These are phyloP conservation scores for Porphyrellus sp. DNA, from an alignment of 1,284 basidiomycete genomes.

Conservation along the genomic window DNA sequence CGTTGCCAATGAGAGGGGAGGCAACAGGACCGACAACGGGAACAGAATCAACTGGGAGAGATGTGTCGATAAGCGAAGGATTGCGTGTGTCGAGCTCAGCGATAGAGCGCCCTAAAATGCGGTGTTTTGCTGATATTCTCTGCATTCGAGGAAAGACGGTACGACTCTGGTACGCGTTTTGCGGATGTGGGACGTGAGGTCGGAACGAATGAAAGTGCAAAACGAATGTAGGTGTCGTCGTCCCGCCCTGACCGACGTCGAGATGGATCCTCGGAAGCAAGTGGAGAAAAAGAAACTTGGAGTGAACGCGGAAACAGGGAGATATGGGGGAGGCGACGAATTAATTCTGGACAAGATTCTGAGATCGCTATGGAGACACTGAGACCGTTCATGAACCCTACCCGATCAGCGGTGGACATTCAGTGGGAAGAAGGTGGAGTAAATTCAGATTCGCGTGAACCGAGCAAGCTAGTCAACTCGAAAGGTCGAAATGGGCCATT, in stretches of 20 bases:
- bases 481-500: neutral
- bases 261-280: conserved; percentile 1
- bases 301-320: conserved; percentile 3
- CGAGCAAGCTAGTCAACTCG: neutral
- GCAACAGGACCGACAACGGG: conserved; percentile 42
- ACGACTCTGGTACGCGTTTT: conserved; percentile 1
- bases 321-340: conserved; percentile 9
- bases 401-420: conserved; percentile 3
- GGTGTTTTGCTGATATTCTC: conserved; percentile 10
- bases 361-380: conserved; percentile 25
- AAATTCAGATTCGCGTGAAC: conserved; percentile 4
- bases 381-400: conserved; percentile 1
- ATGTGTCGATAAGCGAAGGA: conserved; percentile 41
- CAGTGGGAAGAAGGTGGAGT: conserved; percentile 2
- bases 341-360: conserved; percentile 12
- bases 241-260: conserved; percentile 8
- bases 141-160: conserved; percentile 18
- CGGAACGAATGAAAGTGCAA: conserved; percentile 18
- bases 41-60: conserved; percentile 33
- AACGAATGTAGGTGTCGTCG: conserved; percentile 24
- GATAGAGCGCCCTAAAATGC: conserved; percentile 9
- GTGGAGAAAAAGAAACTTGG: conserved; percentile 1
- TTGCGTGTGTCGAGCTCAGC: conserved; percentile 36
- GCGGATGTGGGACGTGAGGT: neutral
- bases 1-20: conserved; percentile 32